Evolutionary conservation across 176 grass and related monocot genomes (phyloP).

Genomic region (Phragmites australis): DNA sequence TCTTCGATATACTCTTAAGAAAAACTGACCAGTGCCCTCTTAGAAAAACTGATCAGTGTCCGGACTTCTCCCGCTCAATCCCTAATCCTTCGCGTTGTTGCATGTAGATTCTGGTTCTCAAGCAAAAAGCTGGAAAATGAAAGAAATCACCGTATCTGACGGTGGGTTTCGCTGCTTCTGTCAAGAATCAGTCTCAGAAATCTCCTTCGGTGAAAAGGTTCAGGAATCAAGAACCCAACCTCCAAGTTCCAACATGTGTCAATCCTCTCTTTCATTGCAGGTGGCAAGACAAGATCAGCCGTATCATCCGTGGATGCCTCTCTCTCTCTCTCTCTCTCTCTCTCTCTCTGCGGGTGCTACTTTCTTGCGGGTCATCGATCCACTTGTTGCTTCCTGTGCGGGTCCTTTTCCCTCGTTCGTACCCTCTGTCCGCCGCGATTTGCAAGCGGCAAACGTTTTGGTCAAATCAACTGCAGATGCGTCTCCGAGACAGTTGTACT

Average conservation of each 20-base stretch:
- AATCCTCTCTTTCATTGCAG: no score
- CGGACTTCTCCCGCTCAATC: no score
- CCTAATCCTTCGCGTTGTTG: no score
- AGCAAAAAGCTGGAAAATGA: no score
- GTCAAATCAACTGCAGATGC: conserved; percentile 35
- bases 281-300: neutral
- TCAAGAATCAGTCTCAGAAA: neutral
- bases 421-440: conserved; percentile 9
- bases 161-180: neutral
- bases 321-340: no score
- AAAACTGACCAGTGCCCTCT: no score
- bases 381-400: neutral
- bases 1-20: no score
- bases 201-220: neutral
- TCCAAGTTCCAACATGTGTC: neutral
- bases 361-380: neutral
- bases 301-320: neutral
- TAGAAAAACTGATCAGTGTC: no score
- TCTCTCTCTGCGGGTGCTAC: no score
- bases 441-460: conserved; percentile 23
- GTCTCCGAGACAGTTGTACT: neutral
- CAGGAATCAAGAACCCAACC: neutral
- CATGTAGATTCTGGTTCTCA: no score
- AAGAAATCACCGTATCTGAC: neutral
- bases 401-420: conserved; percentile 22